Conservation (phyloP, 345 rosid genomes). For the Chamaenerion angustifolium region DNA sequence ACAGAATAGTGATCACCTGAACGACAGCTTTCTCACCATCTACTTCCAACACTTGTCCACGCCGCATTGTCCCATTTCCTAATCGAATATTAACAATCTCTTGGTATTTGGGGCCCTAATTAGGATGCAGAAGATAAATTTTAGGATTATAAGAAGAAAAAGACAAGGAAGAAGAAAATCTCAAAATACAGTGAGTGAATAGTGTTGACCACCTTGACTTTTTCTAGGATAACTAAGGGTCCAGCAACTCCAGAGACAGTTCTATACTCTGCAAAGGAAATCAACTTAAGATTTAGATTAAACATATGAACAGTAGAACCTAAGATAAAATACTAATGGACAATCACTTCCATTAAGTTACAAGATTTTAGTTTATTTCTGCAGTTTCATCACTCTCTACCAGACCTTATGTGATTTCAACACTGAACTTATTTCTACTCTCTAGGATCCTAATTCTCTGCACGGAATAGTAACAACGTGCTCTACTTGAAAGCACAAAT, state of each 20-base stretch:
- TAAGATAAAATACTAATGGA: not conserved
- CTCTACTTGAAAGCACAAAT: no score
- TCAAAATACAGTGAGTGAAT: not conserved
- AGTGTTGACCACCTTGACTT: conserved; percentile 60
- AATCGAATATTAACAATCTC: conserved; percentile 91
- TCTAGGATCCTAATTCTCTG: no score
- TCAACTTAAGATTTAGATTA: not conserved
- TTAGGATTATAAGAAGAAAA: conserved; percentile 2
- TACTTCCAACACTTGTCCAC: conserved; percentile 96
- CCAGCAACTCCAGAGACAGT: conserved; percentile 98
- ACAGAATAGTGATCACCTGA: conserved; percentile 35
- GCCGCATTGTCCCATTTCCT: conserved; percentile 85
- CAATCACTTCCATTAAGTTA: no score
- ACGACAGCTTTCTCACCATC: conserved; percentile 98
- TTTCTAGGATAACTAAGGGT: conserved; percentile 83
- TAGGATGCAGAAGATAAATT: conserved; percentile 2
- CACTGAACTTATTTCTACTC: no score
- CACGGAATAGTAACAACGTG: no score
- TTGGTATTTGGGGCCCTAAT: conserved; percentile 90
- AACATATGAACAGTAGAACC: conserved; percentile 6
- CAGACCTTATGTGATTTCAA: no score
- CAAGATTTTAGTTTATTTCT: no score
- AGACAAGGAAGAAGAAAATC: not conserved
- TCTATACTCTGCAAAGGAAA: conserved; percentile 55
- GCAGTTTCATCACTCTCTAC: no score